A percentile compares a stretch with the other conserved stretches of the same genome.
Evolutionary conservation across 2,329 filamentous ascomycete species (phyloP).

Genomic region (Phyllosticta citribraziliensis): DNA sequence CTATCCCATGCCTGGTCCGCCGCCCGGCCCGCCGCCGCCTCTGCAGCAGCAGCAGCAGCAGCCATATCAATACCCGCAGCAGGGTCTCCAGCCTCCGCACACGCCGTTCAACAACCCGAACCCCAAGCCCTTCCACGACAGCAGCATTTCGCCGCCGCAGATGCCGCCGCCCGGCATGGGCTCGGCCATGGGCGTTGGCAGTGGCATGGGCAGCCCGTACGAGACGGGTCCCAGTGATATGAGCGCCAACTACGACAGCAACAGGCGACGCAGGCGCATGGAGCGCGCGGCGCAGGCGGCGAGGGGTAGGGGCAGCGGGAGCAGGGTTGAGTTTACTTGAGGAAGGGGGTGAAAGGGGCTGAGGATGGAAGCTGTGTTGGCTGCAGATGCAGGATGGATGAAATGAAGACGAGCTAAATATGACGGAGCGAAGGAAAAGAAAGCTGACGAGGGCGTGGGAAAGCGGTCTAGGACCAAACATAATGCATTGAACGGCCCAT

Average conservation of each 20-base stretch:
- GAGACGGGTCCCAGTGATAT: constrained; percentile 26
- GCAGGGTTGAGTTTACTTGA: constrained; percentile 30
- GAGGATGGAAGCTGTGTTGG: background rate
- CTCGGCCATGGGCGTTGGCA: constrained; percentile 13
- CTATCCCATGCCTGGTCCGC: constrained; percentile 18
- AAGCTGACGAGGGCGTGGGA: background rate
- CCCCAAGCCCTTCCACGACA: background rate
- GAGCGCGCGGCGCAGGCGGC: constrained; percentile 29
- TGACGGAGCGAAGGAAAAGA: background rate
- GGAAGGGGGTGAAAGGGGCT: background rate
- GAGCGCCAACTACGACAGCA: constrained; percentile 25
- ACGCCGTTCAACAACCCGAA: background rate
- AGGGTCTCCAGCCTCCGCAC: background rate
- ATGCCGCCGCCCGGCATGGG: background rate
- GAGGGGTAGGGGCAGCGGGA: constrained; percentile 15
- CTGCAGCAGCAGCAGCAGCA: background rate
- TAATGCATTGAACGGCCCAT: background rate
- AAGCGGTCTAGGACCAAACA: no score
- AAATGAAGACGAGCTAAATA: background rate
- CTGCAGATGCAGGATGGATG: background rate
- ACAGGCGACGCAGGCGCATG: constrained; percentile 26
- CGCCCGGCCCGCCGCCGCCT: constrained; percentile 16
- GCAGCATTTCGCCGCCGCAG: background rate
- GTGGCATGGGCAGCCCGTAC: constrained; percentile 21
- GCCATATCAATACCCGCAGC: background rate